Base-by-base conservation (phyloP, 345 rosid species). In the Salix exigua region DNA sequence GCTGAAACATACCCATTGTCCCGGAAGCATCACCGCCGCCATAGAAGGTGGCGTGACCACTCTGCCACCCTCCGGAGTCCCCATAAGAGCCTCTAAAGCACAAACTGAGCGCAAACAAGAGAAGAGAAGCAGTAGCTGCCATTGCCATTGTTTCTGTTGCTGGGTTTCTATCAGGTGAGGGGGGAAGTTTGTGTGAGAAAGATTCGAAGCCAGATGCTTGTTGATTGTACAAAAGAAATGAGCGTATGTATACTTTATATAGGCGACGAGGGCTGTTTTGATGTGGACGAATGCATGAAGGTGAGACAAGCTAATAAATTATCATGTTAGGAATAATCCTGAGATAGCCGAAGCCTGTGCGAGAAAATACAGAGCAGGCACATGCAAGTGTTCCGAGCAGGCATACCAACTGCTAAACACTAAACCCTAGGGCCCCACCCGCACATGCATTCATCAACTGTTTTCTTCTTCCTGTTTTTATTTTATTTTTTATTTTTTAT, bases 11-110 rank as follows among this genome's bases (percentile, higher is more conserved):
- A 77, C 81, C 81, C 81, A 78, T 78, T 55, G 81, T 78, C 16
- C 81, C 81, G 7, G 81, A 66, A 67, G 81, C 81, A 73, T 78
- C 81, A 67, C 81, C 81, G 21, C 81, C 81, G 31, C 81, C 81
- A 55, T 78, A 78, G 61, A 78, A 78, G 25, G 81, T 78, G 31
- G 81, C 81, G 73, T 73, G 79, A 17, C 69, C 79, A 65, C 69
- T 9, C n/a, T 63, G 61, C 97, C 98, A 92, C 5, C 93, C 96
- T 4, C 92, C 94, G 61, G 74, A 48, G 82, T 91, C 92, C 9
- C 83, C 96, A 62, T 23, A 81, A 79, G 83, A 48, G n/a, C 70
- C 84, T 17, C 44, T 77, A 40, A 91, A 60, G 81, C 82, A 83
- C 3, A 84, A 50, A 30, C 61, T 12, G 77, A 90, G 74, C 69